Conservation (phyloP, 257 asterid species). For the Rhazya stricta region DNA sequence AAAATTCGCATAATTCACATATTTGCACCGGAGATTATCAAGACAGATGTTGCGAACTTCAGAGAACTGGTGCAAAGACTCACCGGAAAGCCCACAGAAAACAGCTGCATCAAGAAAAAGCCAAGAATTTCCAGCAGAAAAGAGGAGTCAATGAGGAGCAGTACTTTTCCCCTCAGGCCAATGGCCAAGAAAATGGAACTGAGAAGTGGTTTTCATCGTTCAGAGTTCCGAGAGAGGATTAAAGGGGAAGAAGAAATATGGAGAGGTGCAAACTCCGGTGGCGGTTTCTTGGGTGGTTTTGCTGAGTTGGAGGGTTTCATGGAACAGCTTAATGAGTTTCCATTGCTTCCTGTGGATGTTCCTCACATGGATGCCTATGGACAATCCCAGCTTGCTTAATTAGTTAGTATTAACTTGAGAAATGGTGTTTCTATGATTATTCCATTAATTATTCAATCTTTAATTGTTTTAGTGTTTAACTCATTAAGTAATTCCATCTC, state of each 20-base stretch:
- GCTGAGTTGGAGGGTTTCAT: constrained; percentile 54
- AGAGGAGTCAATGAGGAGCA: constrained; percentile 10
- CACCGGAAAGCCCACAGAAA: constrained; percentile 71
- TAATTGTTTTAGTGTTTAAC: background rate
- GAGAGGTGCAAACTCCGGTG: constrained; percentile 56
- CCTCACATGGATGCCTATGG: constrained; percentile 36
- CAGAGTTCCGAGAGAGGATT: constrained; percentile 36
- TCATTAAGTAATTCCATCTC: background rate
- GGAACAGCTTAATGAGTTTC: constrained; percentile 50
- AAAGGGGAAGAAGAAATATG: constrained; percentile 86
- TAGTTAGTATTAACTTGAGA: constrained; percentile 7
- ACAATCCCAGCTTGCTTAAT: constrained; percentile 34
- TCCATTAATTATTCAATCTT: constrained; percentile 16
- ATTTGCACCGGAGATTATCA: constrained; percentile 86
- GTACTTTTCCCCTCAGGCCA: constrained; percentile 1
- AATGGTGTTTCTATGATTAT: constrained; percentile 9
- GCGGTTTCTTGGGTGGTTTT: constrained; percentile 62
- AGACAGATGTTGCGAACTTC: constrained; percentile 64
- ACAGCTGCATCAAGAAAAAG: constrained; percentile 7
- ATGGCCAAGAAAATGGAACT: constrained; percentile 32
- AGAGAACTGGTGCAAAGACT: constrained; percentile 79
- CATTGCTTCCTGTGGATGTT: constrained; percentile 35
- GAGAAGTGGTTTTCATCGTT: constrained; percentile 20
- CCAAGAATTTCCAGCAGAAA: constrained; percentile 3
- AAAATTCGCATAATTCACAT: constrained; percentile 84